Percentiles rank a stretch among this genome's conserved stretches.
Conservation (phyloP, 2,329 filamentous ascomycete species). For the Aspergillus terreus region DNA sequence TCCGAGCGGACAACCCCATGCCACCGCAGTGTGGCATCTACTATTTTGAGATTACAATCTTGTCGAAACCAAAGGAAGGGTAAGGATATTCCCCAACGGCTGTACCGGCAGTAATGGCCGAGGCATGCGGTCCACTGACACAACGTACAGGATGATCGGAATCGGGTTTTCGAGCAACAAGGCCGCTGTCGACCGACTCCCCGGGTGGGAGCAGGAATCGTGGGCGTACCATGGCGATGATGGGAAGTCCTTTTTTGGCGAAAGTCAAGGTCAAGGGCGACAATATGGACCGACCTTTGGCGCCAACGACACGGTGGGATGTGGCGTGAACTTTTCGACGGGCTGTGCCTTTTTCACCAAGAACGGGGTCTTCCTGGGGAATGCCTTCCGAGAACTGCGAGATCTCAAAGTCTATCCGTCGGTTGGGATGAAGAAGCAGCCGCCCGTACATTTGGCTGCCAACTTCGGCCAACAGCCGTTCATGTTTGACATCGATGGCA, state of each 20-base stretch:
- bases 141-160: conserved; percentile 38
- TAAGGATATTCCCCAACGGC: conserved; percentile 32
- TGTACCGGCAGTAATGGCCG: no score
- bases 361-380: conserved; percentile 57
- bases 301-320: conserved; percentile 59
- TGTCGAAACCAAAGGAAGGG: conserved; percentile 66
- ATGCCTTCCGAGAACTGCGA: conserved; percentile 45
- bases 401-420: conserved; percentile 50
- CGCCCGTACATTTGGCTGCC: conserved; percentile 54
- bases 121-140: no score
- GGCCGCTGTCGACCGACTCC: conserved; percentile 57
- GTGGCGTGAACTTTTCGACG: conserved; percentile 62
- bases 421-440: conserved; percentile 62
- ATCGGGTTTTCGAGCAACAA: conserved; percentile 60
- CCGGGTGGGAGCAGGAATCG: conserved; percentile 63
- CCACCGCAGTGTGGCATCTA: conserved; percentile 88
- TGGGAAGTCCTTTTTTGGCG: conserved; percentile 59
- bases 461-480: conserved; percentile 72
- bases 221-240: conserved; percentile 67
- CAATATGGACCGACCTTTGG: conserved; percentile 59
- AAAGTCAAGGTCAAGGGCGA: conserved; percentile 52
- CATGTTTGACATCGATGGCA: conserved; percentile 82
- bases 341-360: conserved; percentile 63
- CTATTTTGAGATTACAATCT: conserved; percentile 76
- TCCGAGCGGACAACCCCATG: conserved; percentile 82